Evolutionary conservation across 805 yeast species (phyloP).

Genomic region (Metschnikowia vanudenii): DNA sequence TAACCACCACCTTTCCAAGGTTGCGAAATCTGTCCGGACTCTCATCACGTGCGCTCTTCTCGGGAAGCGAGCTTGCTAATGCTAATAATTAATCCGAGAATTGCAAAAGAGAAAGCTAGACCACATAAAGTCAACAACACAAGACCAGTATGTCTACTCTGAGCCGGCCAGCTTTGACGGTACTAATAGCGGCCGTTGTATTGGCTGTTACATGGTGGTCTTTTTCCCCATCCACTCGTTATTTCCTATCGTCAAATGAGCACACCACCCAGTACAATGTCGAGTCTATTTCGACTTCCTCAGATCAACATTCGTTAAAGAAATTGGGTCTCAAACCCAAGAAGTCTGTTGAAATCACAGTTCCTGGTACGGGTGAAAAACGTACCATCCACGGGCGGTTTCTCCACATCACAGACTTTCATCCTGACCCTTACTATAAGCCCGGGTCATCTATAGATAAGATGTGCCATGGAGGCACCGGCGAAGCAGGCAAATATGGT

Average conservation of each 20-base stretch:
- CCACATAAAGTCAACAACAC: not conserved
- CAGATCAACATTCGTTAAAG: not conserved
- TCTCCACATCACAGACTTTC: conserved; percentile 83
- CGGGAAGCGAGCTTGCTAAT: not conserved
- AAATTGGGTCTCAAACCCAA: conserved; percentile 36
- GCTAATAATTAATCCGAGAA: not conserved
- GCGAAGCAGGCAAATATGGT: conserved; percentile 65
- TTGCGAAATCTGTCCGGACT: not conserved
- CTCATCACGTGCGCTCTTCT: not conserved
- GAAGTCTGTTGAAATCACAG: conserved; percentile 25
- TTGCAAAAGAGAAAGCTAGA: not conserved
- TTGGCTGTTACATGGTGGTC: conserved; percentile 2
- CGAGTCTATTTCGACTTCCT: conserved; percentile 1
- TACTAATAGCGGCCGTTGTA: conserved; percentile 1
- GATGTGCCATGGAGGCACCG: conserved; percentile 60
- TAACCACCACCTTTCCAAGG: too few relatives aligned
- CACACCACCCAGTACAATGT: not conserved
- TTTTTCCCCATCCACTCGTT: not conserved
- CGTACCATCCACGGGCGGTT: conserved; percentile 66
- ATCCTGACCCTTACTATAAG: conserved; percentile 71
- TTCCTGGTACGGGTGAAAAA: conserved; percentile 21
- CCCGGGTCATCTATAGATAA: conserved; percentile 48
- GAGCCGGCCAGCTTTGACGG: conserved; percentile 4
- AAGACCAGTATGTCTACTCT: not conserved
- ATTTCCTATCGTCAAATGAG: not conserved